These are phyloP conservation scores for Fraxinus quadrangulata DNA, from an alignment of 257 asterid species.

Conservation along the genomic window DNA sequence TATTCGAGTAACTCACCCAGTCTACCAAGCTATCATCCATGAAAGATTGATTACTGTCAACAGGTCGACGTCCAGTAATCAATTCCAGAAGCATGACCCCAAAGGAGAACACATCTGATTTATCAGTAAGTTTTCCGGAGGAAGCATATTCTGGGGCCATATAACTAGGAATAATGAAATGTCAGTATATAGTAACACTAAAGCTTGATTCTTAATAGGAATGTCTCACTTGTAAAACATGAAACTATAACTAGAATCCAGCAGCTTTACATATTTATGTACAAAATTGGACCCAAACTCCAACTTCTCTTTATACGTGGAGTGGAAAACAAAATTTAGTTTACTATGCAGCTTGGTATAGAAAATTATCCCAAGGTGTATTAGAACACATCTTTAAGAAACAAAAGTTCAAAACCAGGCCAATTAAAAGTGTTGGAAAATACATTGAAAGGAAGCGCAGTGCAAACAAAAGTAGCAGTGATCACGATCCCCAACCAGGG, in stretches of 20 bases:
- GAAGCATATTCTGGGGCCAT: conserved; percentile 98
- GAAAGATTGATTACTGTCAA: conserved; percentile 54
- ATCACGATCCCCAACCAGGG: background rate
- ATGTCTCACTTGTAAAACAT: background rate
- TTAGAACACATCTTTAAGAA: background rate
- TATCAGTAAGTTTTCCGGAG: conserved; percentile 88
- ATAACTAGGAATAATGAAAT: conserved; percentile 50
- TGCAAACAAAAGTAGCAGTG: background rate
- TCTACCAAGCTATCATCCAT: conserved; percentile 89
- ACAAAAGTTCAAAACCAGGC: background rate
- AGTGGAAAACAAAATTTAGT: background rate
- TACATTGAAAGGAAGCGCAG: background rate
- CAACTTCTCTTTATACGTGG: background rate
- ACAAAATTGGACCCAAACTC: background rate
- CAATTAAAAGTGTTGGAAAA: background rate
- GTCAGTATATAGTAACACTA: background rate
- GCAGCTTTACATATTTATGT: background rate
- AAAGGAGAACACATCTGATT: conserved; percentile 90
- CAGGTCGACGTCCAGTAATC: conserved; percentile 90
- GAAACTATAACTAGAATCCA: background rate
- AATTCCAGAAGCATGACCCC: conserved; percentile 94
- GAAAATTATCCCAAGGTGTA: background rate
- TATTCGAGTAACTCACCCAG: conserved; percentile 59
- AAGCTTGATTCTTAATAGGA: background rate
- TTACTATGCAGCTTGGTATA: background rate